phyloP scores from a whole-genome alignment of 805 yeast species.

The Candida morakotiae region DNA sequence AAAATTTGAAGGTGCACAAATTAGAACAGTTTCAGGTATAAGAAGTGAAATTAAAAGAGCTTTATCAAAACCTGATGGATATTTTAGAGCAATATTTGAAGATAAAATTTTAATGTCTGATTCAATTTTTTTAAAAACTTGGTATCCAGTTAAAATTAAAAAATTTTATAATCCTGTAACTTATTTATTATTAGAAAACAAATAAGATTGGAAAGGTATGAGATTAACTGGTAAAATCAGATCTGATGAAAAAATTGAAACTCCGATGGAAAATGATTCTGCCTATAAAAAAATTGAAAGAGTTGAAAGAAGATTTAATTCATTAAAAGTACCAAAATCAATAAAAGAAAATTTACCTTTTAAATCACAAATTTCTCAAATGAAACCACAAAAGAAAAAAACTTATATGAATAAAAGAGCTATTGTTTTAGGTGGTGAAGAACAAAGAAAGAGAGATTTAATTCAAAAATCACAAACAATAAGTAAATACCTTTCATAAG shows the following conservation, averaged over 20 bases:
- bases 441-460: conserved; percentile 86
- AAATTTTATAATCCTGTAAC: conserved; percentile 95
- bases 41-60: conserved; percentile 98
- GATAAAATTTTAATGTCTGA: conserved; percentile 91
- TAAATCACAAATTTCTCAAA: conserved; percentile 82
- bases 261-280: conserved; percentile 54
- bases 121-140: conserved; percentile 83
- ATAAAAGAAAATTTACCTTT: conserved; percentile 80
- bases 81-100: conserved; percentile 94
- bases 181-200: conserved; percentile 71
- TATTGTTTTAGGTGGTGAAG: conserved; percentile 87
- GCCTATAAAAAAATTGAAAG: conserved; percentile 74
- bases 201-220: conserved; percentile 94
- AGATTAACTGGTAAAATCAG: conserved; percentile 91
- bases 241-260: conserved; percentile 62
- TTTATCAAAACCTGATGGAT: conserved; percentile 89
- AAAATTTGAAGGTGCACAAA: conserved; percentile 95
- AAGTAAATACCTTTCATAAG: too few relatives aligned
- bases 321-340: conserved; percentile 79
- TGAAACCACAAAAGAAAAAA: conserved; percentile 82
- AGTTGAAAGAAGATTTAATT: conserved; percentile 77
- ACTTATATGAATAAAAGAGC: conserved; percentile 88
- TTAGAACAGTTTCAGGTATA: conserved; percentile 94
- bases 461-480: conserved; percentile 84
- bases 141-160: conserved; percentile 93